phyloP scores from a whole-genome alignment of 1,139 yeast species.

The Debaryomycetaceae sp. region DNA sequence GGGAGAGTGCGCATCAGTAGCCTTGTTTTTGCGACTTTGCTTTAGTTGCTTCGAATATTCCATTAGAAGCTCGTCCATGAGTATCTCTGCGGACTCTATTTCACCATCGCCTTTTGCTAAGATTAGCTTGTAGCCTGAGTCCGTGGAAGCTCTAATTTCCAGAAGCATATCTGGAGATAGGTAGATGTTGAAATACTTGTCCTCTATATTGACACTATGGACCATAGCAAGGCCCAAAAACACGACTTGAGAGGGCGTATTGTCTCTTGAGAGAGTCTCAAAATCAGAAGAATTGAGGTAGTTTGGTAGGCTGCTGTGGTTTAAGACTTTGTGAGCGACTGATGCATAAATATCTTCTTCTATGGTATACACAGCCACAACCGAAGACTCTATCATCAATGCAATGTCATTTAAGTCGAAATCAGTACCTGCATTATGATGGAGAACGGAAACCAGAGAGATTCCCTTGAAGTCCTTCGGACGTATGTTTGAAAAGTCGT shows the following conservation, averaged over 20 bases:
- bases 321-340: slow-evolving; percentile 4
- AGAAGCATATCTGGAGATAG: slow-evolving; percentile 39
- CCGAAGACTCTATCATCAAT: slow-evolving; percentile 50
- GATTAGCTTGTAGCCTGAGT: slow-evolving; percentile 34
- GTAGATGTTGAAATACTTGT: slow-evolving; percentile 51
- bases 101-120: slow-evolving; percentile 68
- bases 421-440: slow-evolving; percentile 21
- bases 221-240: slow-evolving; percentile 48
- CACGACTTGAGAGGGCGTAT: slow-evolving; percentile 8
- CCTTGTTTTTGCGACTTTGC: slow-evolving; percentile 11
- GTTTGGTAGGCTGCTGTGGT: slow-evolving; percentile 10
- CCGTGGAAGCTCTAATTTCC: slow-evolving; percentile 11
- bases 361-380: slow-evolving; percentile 46
- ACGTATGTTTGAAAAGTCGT: slow-evolving; percentile 15
- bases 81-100: slow-evolving; percentile 32
- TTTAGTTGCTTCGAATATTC: slow-evolving; percentile 9
- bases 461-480: slow-evolving; percentile 30
- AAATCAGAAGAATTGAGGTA: slow-evolving; percentile 19
- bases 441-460: slow-evolving; percentile 33
- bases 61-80: slow-evolving; percentile 20
- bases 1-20: slow-evolving; percentile 4
- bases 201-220: slow-evolving; percentile 55
- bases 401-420: slow-evolving; percentile 37
- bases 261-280: slow-evolving; percentile 12
- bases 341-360: slow-evolving; percentile 15